These are phyloP conservation scores for Diaporthe eres DNA, from an alignment of 2,329 filamentous ascomycete genomes.

Conservation along the genomic window DNA sequence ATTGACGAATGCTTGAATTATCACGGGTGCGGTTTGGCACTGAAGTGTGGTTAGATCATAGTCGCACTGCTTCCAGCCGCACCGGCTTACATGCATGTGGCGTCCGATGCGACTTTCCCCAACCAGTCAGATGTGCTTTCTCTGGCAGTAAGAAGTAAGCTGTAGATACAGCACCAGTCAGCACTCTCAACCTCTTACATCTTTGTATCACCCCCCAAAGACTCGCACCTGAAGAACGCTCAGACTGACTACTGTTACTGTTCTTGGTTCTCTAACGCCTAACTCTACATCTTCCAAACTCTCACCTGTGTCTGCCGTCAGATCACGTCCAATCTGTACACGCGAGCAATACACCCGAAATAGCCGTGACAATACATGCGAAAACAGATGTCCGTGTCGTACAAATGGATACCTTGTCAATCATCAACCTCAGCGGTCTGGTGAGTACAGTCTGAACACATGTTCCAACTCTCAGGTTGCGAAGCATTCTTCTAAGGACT, in stretches of 20 bases:
- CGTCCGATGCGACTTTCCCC: background rate
- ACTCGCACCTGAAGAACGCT: background rate
- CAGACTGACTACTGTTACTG: background rate
- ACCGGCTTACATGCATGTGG: background rate
- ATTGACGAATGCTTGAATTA: background rate
- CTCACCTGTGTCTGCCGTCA: no score
- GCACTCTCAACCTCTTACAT: background rate
- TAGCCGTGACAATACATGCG: no score
- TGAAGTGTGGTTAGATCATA: background rate
- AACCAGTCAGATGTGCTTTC: background rate
- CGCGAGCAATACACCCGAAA: no score
- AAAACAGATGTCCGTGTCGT: no score
- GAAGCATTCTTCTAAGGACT: no score
- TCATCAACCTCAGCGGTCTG: background rate
- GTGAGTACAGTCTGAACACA: no score
- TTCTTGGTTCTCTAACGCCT: no score
- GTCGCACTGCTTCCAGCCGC: background rate
- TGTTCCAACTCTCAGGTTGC: no score
- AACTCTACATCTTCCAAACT: no score
- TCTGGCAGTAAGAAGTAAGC: background rate
- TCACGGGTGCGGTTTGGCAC: background rate
- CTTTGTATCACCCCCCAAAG: background rate
- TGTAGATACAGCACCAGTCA: background rate
- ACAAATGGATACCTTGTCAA: no score
- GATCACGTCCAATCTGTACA: no score